Base-by-base conservation (phyloP, 208 protist genomes). In the Porcisia hertigi region DNA sequence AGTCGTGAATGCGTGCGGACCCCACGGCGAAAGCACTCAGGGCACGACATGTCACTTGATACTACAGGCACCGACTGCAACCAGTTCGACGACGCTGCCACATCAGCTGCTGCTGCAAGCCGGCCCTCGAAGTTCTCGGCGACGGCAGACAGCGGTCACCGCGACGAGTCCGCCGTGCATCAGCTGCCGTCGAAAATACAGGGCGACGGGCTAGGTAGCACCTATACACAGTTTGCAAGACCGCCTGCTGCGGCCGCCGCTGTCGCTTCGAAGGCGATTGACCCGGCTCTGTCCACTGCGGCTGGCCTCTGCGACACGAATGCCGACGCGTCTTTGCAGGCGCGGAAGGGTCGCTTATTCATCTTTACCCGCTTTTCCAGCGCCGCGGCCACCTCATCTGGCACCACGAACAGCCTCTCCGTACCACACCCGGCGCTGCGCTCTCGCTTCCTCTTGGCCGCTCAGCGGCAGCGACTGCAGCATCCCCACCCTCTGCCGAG, bases 371-470 rank as follows among this genome's bases (percentile, higher is more conserved):
- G 23, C 43, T 43, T n/a, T 43, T 53, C 64, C 41, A 69, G 64
- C 43, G 64, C 64, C 64, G n/a, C 64, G 41, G 64, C 41, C 43
- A 69, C 16, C 64, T 53, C 25, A 16, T 43, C 41, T 16, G 12
- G n/a, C 8, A 25, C 43, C 11, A 36, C n/a, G 64, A 53, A 52
- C 20, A 20, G n/a, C 64, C 25, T n/a, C 20, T 45, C 64, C 43
- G 39, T 53, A 7, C 9, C 65, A 16, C 64, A 76, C 64, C 77
- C 77, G 4, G 77, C 64, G 20, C 30, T 55, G n/a, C 34, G 64
- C 8, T 81, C 77, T 3, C 77, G 65, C 54, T 41, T 55, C 12
- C 36, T 58, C 39, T 81, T 64, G 7, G 34, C 53, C 23, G 23
- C 47, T 25, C 69, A 72, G 45, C 69, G 16, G 45, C 58, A 12